Evolutionary conservation across 2,329 filamentous ascomycete genomes (phyloP).

Genomic region (Calonectria naviculata): DNA sequence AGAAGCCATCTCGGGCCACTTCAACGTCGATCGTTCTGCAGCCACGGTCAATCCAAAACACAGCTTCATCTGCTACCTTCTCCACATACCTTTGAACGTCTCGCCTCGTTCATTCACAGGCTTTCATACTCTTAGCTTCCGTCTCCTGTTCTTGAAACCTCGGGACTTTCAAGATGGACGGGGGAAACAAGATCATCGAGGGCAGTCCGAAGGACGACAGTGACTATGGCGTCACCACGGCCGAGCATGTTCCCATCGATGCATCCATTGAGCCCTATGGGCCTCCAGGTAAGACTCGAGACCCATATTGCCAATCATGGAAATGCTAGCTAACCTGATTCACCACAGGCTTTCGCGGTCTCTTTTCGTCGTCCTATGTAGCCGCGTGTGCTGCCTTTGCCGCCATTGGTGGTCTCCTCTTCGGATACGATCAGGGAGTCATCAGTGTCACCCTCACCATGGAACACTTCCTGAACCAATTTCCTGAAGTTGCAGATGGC

Average conservation of each 20-base stretch:
- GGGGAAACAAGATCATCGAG: not conserved
- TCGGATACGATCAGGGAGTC: conserved; percentile 53
- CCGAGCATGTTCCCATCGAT: not conserved
- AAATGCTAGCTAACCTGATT: not conserved
- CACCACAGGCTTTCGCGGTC: conserved; percentile 42
- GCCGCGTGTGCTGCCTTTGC: conserved; percentile 45
- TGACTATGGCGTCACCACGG: not conserved
- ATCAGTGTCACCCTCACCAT: conserved; percentile 51
- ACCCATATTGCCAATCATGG: not conserved
- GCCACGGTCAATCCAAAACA: not conserved
- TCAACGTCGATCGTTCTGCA: not conserved
- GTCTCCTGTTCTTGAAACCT: not conserved
- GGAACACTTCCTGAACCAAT: conserved; percentile 45
- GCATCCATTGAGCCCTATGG: conserved; percentile 34
- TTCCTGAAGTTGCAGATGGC: conserved; percentile 44
- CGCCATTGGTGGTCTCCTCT: conserved; percentile 53
- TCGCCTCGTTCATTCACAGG: not conserved
- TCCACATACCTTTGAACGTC: not conserved
- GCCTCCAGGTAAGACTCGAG: conserved; percentile 28
- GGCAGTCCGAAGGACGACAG: not conserved
- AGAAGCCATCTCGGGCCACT: conserved; percentile 1
- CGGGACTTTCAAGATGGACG: not conserved
- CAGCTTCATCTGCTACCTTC: not conserved
- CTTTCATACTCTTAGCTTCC: not conserved
- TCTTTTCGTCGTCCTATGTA: conserved; percentile 46